These are phyloP conservation scores for Phialocephala subalpina DNA, from an alignment of 2,329 filamentous ascomycete genomes.

Conservation along the genomic window DNA sequence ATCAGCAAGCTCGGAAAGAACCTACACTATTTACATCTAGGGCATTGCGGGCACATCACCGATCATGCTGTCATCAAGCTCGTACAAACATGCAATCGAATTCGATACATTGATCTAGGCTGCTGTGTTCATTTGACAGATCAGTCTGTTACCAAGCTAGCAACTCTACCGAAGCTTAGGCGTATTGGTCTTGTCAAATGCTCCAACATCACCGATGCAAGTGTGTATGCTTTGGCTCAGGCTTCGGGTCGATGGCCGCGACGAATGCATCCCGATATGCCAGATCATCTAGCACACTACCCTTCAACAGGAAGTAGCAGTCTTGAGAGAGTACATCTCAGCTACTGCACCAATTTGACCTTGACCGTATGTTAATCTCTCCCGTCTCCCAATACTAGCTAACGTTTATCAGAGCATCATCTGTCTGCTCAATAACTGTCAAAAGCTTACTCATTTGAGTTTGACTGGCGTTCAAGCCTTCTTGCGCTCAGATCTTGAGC, in stretches of 20 bases:
- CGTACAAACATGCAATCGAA: conserved; percentile 87
- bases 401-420: conserved; percentile 78
- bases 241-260: conserved; percentile 47
- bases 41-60: conserved; percentile 91
- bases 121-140: conserved; percentile 93
- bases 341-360: conserved; percentile 89
- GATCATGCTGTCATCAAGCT: conserved; percentile 87
- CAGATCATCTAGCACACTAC: background rate
- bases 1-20: conserved; percentile 95
- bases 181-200: conserved; percentile 97
- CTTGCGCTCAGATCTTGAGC: conserved; percentile 81
- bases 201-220: conserved; percentile 85
- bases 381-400: conserved; percentile 33
- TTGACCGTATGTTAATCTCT: conserved; percentile 67
- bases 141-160: conserved; percentile 82
- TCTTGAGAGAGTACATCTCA: conserved; percentile 93
- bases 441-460: conserved; percentile 90
- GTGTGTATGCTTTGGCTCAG: conserved; percentile 84
- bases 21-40: conserved; percentile 93
- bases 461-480: conserved; percentile 95
- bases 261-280: conserved; percentile 12
- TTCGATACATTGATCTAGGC: conserved; percentile 97
- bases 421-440: conserved; percentile 86
- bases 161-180: conserved; percentile 89
- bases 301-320: conserved; percentile 39